Evolutionary conservation across 192 early-diverging fungal species (phyloP), one percentile per base, ranked within the genome.

Genomic region (Rhizophagus sp.): DNA sequence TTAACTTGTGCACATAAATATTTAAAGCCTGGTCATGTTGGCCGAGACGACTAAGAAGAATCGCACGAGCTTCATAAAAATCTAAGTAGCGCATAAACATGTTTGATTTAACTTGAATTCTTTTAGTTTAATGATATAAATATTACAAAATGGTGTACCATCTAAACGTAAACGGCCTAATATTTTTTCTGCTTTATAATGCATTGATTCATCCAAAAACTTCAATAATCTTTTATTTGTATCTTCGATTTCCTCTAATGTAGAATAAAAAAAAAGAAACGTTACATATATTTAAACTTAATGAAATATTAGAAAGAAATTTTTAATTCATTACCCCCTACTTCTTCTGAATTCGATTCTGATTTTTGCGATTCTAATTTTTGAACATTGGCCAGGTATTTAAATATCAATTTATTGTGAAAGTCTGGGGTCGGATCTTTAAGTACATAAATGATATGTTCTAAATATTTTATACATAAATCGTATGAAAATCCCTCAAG

Each of bases 11-110:
- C 17, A 97, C 92, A 81, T 94, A 92, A 76, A 97, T 90, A 63
- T 87, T 83, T 33, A 98, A 84, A 5, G 96, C 94, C 76, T 98
- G 95, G 71, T 93, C 92, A 75, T 97, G 96, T 65, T 94, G 91
- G 12, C 93, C 93, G 72, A 98, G 91, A 62, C 94, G 86, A 80
- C 93, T 91, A 8, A 98, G 86, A 12, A 97, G 84, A 41, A 94
- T 86, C 0, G 93, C 93, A 10, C 94, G 87, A 82, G 97, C 97
- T 80, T 95, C 94, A 80, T 89, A 94, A 57, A 96, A 87, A 47
- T 85, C 93, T 94, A 41, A 50, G 44, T 2, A 27, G 17, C n/a
- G 47, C 7, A 13, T 50, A 8, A 75, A 1, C n/a, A 63, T 17
- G 1, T 15, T 62, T 76, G n/a, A 27, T 22, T 25, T 13, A 76